phyloP scores from a whole-genome alignment of 345 rosid genomes.

The Mallotus nudiflorus region DNA sequence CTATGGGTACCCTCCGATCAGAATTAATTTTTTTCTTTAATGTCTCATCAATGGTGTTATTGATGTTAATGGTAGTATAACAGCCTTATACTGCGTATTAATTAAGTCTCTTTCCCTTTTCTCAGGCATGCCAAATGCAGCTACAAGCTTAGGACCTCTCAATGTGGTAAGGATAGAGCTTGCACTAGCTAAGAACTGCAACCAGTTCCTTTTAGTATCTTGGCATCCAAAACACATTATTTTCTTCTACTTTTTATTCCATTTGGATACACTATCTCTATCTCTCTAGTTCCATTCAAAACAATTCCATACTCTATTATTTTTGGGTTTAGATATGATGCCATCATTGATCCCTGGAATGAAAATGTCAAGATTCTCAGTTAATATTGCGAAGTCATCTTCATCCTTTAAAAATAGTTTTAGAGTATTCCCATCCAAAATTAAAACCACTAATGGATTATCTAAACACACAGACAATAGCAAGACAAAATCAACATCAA shows the following conservation, averaged over 20 bases:
- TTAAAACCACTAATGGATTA: conserved; percentile 60
- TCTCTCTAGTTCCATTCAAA: conserved; percentile 55
- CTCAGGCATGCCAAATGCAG: conserved; percentile 55
- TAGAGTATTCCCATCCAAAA: conserved; percentile 69
- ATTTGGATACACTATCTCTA: conserved; percentile 71
- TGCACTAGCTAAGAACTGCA: conserved; percentile 71
- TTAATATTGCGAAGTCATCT: conserved; percentile 93
- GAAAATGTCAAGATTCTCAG: conserved; percentile 86
- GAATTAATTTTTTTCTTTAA: conserved; percentile 4
- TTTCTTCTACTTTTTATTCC: conserved; percentile 62
- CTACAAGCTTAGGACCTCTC: conserved; percentile 49
- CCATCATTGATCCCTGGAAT: conserved; percentile 90
- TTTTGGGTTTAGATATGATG: conserved; percentile 78
- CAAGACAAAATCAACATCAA: neutral
- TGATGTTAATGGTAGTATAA: conserved; percentile 59
- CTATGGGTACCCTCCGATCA: neutral
- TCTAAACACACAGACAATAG: conserved; percentile 32
- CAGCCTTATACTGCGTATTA: conserved; percentile 52
- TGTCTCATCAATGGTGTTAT: conserved; percentile 48
- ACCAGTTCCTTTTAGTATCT: conserved; percentile 73
- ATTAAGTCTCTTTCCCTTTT: conserved; percentile 34
- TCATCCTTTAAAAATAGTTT: conserved; percentile 70
- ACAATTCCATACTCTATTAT: conserved; percentile 83
- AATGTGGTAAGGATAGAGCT: conserved; percentile 55
- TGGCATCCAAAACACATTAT: conserved; percentile 79